phyloP scores from a whole-genome alignment of 768 basidiomycete species.

The Rhodocollybia butyracea region DNA sequence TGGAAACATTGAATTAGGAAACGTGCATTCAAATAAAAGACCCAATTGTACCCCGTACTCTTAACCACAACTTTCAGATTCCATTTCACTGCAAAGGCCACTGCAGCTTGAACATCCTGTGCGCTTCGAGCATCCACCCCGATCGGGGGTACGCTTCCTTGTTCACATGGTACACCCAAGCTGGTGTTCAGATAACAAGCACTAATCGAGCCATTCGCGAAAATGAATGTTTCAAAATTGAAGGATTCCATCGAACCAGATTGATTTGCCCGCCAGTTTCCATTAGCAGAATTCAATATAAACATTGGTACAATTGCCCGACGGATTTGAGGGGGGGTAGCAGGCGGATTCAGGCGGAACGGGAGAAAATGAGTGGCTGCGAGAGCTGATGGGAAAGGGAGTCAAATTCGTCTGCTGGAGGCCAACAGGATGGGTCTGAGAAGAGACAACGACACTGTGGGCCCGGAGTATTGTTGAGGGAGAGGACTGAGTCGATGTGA shows the following conservation, averaged over 20 bases:
- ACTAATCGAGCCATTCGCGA: slow-evolving; percentile 43
- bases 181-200: slow-evolving; percentile 49
- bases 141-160: slow-evolving; percentile 36
- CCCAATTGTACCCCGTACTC: slow-evolving; percentile 25
- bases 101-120: slow-evolving; percentile 35
- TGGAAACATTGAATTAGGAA: slow-evolving; percentile 12
- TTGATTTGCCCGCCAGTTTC: slow-evolving; percentile 37
- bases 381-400: slow-evolving; percentile 34
- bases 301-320: slow-evolving; percentile 37
- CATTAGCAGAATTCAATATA: slow-evolving; percentile 23
- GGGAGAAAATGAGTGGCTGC: slow-evolving; percentile 40
- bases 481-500: not conserved
- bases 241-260: slow-evolving; percentile 36
- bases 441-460: slow-evolving; percentile 35
- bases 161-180: slow-evolving; percentile 35
- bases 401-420: slow-evolving; percentile 28
- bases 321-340: slow-evolving; percentile 32
- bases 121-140: slow-evolving; percentile 37
- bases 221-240: slow-evolving; percentile 31
- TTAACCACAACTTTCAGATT: slow-evolving; percentile 37
- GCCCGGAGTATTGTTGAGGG: not conserved
- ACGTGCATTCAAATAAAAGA: not conserved
- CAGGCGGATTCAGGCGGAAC: slow-evolving; percentile 37
- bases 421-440: slow-evolving; percentile 39
- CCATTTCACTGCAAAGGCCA: slow-evolving; percentile 32